These are phyloP conservation scores for Nymphaea colorata DNA, from an alignment of 164 flowering plant genomes.

Conservation along the genomic window DNA sequence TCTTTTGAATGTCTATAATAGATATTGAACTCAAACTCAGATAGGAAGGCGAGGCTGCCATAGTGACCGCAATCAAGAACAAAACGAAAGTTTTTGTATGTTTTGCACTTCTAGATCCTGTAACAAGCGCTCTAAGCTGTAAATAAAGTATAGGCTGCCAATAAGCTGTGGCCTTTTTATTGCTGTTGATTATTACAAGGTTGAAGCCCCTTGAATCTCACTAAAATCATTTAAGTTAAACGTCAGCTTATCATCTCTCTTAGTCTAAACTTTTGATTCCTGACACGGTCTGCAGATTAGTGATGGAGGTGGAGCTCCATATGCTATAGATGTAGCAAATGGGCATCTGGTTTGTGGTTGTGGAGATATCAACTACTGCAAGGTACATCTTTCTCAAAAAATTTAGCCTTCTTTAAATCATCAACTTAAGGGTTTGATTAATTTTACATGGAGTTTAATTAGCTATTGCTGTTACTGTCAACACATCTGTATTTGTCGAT, in stretches of 20 bases:
- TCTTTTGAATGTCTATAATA: too few relatives aligned
- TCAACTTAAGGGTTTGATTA: not conserved
- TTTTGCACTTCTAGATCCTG: too few relatives aligned
- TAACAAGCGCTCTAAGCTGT: too few relatives aligned
- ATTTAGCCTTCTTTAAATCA: not conserved
- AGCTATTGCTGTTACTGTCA: too few relatives aligned
- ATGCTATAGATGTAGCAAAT: constrained; percentile 63
- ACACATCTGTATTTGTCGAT: too few relatives aligned
- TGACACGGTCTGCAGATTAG: constrained; percentile 45
- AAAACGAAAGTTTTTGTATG: too few relatives aligned
- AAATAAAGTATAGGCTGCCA: constrained; percentile 24
- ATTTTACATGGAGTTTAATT: too few relatives aligned
- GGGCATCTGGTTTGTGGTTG: constrained; percentile 84
- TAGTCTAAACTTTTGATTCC: too few relatives aligned
- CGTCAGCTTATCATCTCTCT: not conserved
- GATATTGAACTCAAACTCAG: too few relatives aligned
- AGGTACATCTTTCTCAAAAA: constrained; percentile 24
- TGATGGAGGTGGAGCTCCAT: constrained; percentile 78
- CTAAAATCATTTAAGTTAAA: not conserved
- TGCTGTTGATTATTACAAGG: constrained; percentile 83
- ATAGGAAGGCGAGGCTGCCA: too few relatives aligned
- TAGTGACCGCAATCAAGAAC: too few relatives aligned
- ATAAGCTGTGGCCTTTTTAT: constrained; percentile 85
- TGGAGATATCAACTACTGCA: constrained; percentile 49
- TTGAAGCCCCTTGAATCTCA: constrained; percentile 8